Conservation (phyloP, 306 rosid genomes). For the Cicer yamashitae region DNA sequence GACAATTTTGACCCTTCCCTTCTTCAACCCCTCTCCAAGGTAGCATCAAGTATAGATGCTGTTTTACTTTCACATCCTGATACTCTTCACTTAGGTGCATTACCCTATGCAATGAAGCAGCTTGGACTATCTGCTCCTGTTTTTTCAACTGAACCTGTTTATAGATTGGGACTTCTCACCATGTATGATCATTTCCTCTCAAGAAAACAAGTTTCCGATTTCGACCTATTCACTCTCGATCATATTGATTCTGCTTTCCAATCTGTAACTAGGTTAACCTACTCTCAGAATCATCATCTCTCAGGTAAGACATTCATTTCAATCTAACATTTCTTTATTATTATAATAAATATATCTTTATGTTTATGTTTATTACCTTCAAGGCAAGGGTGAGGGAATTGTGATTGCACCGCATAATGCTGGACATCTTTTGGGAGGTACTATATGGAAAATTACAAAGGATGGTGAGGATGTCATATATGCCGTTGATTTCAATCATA, state of each 20-base stretch:
- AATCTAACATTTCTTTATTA: too few species aligned
- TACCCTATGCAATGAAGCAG: slow-evolving; percentile 84
- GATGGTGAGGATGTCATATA: slow-evolving; percentile 97
- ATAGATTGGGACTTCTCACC: slow-evolving; percentile 86
- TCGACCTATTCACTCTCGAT: slow-evolving; percentile 85
- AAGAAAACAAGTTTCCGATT: slow-evolving; percentile 94
- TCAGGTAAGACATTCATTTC: slow-evolving; percentile 56
- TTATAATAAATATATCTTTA: too few species aligned
- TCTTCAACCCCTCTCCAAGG: slow-evolving; percentile 91
- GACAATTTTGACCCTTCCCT: slow-evolving; percentile 90
- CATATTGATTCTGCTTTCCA: slow-evolving; percentile 95
- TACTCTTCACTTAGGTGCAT: slow-evolving; percentile 95
- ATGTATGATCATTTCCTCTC: slow-evolving; percentile 92
- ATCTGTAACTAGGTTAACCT: slow-evolving; percentile 79
- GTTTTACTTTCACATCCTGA: slow-evolving; percentile 87
- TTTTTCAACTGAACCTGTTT: slow-evolving; percentile 87
- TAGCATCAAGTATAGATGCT: slow-evolving; percentile 82
- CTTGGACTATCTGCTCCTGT: slow-evolving; percentile 86
- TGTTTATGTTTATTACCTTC: too few species aligned
- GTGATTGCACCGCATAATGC: slow-evolving; percentile 95
- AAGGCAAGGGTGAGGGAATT: slow-evolving; percentile 92
- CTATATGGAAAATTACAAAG: slow-evolving; percentile 93
- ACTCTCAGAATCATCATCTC: slow-evolving; percentile 94
- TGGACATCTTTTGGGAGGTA: slow-evolving; percentile 97
- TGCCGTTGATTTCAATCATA: slow-evolving; percentile 96